phyloP scores from a whole-genome alignment of 2,329 filamentous ascomycete genomes.

The Fusarium keratoplasticum region DNA sequence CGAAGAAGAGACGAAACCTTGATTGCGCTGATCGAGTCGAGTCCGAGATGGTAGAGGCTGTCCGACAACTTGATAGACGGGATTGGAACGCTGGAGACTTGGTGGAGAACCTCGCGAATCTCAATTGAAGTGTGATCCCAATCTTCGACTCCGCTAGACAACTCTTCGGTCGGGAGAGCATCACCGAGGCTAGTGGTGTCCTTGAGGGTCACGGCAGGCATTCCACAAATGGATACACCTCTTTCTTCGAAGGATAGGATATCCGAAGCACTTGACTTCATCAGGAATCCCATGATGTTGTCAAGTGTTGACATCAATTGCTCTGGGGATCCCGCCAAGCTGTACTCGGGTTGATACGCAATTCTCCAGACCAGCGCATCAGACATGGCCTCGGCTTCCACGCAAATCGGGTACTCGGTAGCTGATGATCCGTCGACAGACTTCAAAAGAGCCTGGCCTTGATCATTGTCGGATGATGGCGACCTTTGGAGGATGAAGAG shows the following conservation, averaged over 20 bases:
- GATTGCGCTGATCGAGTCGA: slow-evolving; percentile 93
- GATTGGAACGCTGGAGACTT: slow-evolving; percentile 70
- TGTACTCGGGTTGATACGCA: slow-evolving; percentile 72
- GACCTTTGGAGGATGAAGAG: slow-evolving; percentile 66
- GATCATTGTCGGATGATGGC: slow-evolving; percentile 3
- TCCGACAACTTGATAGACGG: slow-evolving; percentile 69
- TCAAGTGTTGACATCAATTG: slow-evolving; percentile 71
- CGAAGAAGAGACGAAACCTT: slow-evolving; percentile 80
- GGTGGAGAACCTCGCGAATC: slow-evolving; percentile 62
- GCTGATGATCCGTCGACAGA: slow-evolving; percentile 74
- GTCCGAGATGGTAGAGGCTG: slow-evolving; percentile 84
- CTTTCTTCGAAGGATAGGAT: slow-evolving; percentile 65
- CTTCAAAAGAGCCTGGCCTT: slow-evolving; percentile 60
- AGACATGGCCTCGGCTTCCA: slow-evolving; percentile 77
- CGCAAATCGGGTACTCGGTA: slow-evolving; percentile 84
- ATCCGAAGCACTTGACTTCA: slow-evolving; percentile 59
- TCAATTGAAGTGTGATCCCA: slow-evolving; percentile 52
- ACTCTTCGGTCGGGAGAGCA: neutral
- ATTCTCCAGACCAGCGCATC: slow-evolving; percentile 75
- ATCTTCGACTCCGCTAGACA: neutral
- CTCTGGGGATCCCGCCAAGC: slow-evolving; percentile 59
- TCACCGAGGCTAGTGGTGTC: slow-evolving; percentile 5
- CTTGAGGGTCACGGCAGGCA: slow-evolving; percentile 52
- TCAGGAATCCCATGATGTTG: slow-evolving; percentile 65
- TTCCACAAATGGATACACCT: slow-evolving; percentile 72